Base-by-base conservation (phyloP, 176 grass and related monocot genomes). In the Eremochloa ophiuroides region DNA sequence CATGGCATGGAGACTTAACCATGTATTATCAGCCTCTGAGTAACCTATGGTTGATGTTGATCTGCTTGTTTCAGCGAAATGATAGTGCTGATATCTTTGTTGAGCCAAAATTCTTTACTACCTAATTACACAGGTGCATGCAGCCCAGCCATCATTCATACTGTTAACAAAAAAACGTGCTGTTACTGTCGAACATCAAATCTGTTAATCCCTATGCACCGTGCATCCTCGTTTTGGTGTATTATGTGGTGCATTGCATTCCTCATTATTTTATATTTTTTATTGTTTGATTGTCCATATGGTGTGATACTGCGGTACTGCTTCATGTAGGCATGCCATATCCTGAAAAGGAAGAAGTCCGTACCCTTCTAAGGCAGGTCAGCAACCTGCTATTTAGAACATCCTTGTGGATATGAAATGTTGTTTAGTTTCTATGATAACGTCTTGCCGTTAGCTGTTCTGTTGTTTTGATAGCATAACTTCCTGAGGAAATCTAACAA, bases 271-370 rank as follows among this genome's bases (percentile, higher is more conserved):
- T 82, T 74, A 53, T 73, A 8, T 62, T 47, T 47, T 83, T 81
- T 80, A 31, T 20, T 61, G 60, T 82, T 85, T 38, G 77, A 82
- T 85, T 82, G 59, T 82, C 72, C 61, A 14, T 88, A 30, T 82
- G 38, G 48, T 76, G 73, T 91, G 89, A 85, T 82, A 82, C 64
- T 74, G 47, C 86, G 84, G 39, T 64, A 80, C 30, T 91, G 58
- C 78, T 91, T 91, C 77, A 43, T 98, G 84, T 83, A 98, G 95
- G 95, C 86, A 89, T 95, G 72, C 84, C 85, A 40, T 98, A 98
- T 81, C 88, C 92, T 89, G 96, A 98, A 89, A 98, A 98, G 85
- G 96, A 95, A 90, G 96, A 98, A 93, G 88, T 98, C 60, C 90
- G 91, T 74, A 83, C 82, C 64, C 92, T 89, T 81, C 87, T 98